These are phyloP conservation scores for Neoscytalidium dimidiatum DNA, from an alignment of 2,329 filamentous ascomycete species.

Conservation along the genomic window DNA sequence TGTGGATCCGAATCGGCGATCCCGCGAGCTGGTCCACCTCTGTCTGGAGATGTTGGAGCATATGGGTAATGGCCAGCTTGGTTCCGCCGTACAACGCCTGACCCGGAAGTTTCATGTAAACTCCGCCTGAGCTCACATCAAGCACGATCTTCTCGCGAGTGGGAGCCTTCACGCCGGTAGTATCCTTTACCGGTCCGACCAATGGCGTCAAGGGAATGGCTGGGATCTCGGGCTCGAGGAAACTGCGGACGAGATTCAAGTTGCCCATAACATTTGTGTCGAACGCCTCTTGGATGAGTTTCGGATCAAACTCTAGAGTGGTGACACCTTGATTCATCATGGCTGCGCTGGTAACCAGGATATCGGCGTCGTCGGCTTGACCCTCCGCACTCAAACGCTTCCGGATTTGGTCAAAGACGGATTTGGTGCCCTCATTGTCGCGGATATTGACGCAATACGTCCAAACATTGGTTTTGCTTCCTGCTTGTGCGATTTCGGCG, in stretches of 20 bases:
- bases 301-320: constrained; percentile 9
- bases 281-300: neutral
- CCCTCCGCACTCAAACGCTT: constrained; percentile 10
- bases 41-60: constrained; percentile 17
- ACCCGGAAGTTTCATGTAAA: neutral
- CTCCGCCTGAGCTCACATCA: constrained; percentile 3
- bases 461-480: neutral
- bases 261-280: constrained; percentile 22
- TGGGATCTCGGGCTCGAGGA: constrained; percentile 18
- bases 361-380: constrained; percentile 5
- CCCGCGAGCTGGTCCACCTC: constrained; percentile 2
- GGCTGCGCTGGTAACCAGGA: constrained; percentile 22
- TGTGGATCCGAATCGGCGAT: neutral
- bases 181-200: neutral
- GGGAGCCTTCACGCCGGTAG: neutral
- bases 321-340: neutral
- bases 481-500: neutral
- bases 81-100: constrained; percentile 19
- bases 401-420: constrained; percentile 16
- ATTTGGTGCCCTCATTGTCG: neutral
- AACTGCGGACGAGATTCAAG: constrained; percentile 23
- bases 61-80: constrained; percentile 14
- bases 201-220: neutral
- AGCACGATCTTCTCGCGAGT: neutral
- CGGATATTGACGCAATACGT: constrained; percentile 18